phyloP scores from a whole-genome alignment of 306 rosid species.

The Cucurbita ficifolia region DNA sequence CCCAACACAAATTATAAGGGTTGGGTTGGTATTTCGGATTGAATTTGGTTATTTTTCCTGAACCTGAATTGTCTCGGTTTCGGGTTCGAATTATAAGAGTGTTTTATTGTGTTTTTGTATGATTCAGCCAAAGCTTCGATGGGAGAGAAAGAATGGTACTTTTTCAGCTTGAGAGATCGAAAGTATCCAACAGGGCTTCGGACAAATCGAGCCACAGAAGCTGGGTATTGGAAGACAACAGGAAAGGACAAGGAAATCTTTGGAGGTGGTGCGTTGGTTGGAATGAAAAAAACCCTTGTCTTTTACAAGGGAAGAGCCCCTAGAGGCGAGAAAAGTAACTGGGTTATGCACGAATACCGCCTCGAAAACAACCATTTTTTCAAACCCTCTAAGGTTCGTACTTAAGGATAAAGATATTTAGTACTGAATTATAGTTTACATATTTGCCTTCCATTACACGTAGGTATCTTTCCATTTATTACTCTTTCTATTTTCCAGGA shows the following conservation, averaged over 20 bases:
- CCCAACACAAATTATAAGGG: no score
- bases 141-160: slow-evolving; percentile 94
- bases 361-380: slow-evolving; percentile 38
- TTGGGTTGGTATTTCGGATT: no score
- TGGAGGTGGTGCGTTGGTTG: slow-evolving; percentile 31
- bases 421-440: no score
- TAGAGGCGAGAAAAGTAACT: slow-evolving; percentile 75
- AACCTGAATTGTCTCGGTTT: no score
- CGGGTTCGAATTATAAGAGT: no score
- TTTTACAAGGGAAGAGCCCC: slow-evolving; percentile 95
- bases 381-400: slow-evolving; percentile 44
- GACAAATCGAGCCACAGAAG: slow-evolving; percentile 83
- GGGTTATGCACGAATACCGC: slow-evolving; percentile 97
- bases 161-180: slow-evolving; percentile 64
- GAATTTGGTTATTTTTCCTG: no score
- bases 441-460: no score
- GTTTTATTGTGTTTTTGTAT: no score
- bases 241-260: slow-evolving; percentile 84
- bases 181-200: slow-evolving; percentile 86
- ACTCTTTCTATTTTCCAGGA: slow-evolving; percentile 24
- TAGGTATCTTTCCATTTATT: no score
- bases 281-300: slow-evolving; percentile 95
- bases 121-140: slow-evolving; percentile 61
- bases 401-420: no score
- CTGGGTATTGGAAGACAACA: slow-evolving; percentile 92